A percentile compares a stretch with the other conserved stretches of the same genome.
Conservation (phyloP, 495 filamentous ascomycete genomes). For the Aspergillus hancockii region DNA sequence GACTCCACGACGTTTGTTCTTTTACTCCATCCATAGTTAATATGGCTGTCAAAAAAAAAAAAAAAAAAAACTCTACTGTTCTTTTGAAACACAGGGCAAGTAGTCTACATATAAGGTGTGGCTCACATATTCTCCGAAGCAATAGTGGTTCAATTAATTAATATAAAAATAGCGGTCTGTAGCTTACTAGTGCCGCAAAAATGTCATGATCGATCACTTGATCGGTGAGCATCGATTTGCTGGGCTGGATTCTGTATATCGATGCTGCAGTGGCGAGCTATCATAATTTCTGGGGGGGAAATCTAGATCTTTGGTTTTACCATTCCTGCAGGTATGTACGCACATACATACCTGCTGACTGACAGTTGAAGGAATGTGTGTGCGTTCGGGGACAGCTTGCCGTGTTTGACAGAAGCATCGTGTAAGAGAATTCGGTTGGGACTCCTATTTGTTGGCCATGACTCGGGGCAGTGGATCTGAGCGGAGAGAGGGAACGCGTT, state of each 20-base stretch:
- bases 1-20: neutral
- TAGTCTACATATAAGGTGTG: neutral
- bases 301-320: neutral
- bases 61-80: neutral
- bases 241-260: neutral
- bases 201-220: slow-evolving; percentile 2
- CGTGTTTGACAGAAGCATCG: neutral
- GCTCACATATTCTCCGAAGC: neutral
- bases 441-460: slow-evolving; percentile 5
- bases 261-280: neutral
- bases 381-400: neutral
- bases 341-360: too few species aligned
- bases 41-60: neutral
- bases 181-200: neutral
- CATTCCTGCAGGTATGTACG: neutral
- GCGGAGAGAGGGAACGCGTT: neutral
- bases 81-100: neutral
- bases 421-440: neutral
- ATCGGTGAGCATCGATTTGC: neutral
- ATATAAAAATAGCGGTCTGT: slow-evolving; percentile 5
- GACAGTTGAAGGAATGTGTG: too few species aligned
- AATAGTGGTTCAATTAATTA: neutral
- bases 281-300: neutral
- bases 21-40: slow-evolving; percentile 2
- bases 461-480: neutral